A percentile compares a stretch with the other conserved stretches of the same genome.
phyloP scores from a whole-genome alignment of 1,284 basidiomycete genomes.

The Malassezia sp. region DNA sequence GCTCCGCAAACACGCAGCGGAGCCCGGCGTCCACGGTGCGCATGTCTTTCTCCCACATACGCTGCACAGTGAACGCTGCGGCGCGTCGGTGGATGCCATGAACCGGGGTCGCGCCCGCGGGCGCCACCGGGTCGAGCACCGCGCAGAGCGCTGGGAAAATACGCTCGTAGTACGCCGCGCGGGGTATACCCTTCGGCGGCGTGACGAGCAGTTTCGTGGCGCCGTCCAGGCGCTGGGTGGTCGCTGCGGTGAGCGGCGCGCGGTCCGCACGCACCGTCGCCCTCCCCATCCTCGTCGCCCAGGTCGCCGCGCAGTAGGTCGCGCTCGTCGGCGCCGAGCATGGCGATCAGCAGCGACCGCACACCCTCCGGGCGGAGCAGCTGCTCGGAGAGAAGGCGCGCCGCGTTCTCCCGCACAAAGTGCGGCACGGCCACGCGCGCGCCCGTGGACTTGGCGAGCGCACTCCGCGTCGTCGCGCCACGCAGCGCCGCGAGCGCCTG shows the following conservation, averaged over 20 bases:
- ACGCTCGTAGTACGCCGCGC: constrained; percentile 18
- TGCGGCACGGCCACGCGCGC: background rate
- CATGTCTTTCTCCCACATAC: constrained; percentile 23
- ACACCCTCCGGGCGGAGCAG: constrained; percentile 39
- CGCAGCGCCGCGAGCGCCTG: constrained; percentile 3
- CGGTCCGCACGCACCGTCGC: constrained; percentile 16
- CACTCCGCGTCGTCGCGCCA: constrained; percentile 2
- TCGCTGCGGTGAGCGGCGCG: background rate
- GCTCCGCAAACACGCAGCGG: constrained; percentile 12
- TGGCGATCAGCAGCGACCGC: constrained; percentile 28
- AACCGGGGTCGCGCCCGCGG: constrained; percentile 19
- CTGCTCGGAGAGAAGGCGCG: constrained; percentile 32
- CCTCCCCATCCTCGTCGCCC: constrained; percentile 10
- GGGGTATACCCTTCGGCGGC: constrained; percentile 24
- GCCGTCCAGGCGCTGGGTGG: constrained; percentile 4
- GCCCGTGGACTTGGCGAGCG: background rate
- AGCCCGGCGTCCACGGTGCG: constrained; percentile 13
- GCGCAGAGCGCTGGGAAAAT: constrained; percentile 23
- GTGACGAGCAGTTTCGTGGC: constrained; percentile 23
- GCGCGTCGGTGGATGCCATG: constrained; percentile 26
- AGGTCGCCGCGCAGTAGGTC: constrained; percentile 18
- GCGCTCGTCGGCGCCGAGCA: constrained; percentile 21
- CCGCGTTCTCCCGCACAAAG: constrained; percentile 15
- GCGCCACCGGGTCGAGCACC: constrained; percentile 23
- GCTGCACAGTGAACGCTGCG: constrained; percentile 25